These are phyloP conservation scores for Rhizopogon roseolus DNA, from an alignment of 768 basidiomycete species.

Conservation along the genomic window DNA sequence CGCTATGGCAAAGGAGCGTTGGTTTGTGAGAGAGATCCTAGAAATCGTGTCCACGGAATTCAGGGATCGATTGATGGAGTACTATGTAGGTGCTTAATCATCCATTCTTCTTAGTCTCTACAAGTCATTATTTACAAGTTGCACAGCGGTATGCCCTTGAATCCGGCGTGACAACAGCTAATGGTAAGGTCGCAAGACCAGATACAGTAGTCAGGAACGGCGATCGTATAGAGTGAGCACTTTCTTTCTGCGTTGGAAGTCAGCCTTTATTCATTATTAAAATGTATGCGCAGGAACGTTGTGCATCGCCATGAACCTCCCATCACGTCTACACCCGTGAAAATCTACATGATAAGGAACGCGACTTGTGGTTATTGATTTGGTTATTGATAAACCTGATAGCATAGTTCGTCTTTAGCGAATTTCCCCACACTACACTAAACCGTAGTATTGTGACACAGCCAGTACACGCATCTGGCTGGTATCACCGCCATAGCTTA, in stretches of 20 bases:
- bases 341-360: constrained; percentile 73
- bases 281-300: constrained; percentile 61
- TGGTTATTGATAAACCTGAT: constrained; percentile 95
- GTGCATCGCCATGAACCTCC: constrained; percentile 98
- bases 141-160: constrained; percentile 66
- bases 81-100: constrained; percentile 66
- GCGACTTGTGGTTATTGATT: too few species aligned
- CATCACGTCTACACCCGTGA: constrained; percentile 78
- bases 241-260: background rate
- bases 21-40: constrained; percentile 82
- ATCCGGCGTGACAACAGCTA: constrained; percentile 92
- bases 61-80: constrained; percentile 89
- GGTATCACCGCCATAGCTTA: constrained; percentile 86
- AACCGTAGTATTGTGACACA: constrained; percentile 26
- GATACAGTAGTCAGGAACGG: constrained; percentile 79
- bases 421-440: background rate
- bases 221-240: constrained; percentile 81
- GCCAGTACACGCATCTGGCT: constrained; percentile 91
- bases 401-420: constrained; percentile 69
- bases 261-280: background rate
- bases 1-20: constrained; percentile 89
- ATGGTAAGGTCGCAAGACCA: constrained; percentile 77
- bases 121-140: background rate
- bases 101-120: background rate
- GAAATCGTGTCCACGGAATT: constrained; percentile 95